Evolutionary conservation across 345 rosid genomes (phyloP).

Genomic region (Populus tremula): DNA sequence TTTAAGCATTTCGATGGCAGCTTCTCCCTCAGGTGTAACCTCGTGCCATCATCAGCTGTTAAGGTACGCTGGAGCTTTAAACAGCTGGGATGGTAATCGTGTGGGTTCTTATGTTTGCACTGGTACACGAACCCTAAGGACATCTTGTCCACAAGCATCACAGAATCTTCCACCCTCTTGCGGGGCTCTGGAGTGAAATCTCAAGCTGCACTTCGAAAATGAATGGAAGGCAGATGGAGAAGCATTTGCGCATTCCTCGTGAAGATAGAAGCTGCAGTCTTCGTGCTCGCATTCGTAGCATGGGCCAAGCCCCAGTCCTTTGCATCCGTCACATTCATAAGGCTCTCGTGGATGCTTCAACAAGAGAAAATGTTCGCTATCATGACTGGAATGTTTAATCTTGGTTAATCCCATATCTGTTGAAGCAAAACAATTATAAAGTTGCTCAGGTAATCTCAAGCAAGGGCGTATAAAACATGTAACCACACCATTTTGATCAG

Average conservation of each 20-base stretch:
- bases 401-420: neutral
- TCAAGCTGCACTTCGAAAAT: slow-evolving; percentile 1
- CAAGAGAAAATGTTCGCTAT: neutral
- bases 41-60: neutral
- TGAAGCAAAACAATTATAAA: neutral
- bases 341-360: slow-evolving; percentile 5
- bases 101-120: neutral
- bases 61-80: neutral
- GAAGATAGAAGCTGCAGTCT: neutral
- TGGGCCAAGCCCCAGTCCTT: neutral
- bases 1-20: neutral
- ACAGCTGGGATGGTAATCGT: slow-evolving; percentile 6
- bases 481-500: neutral
- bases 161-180: neutral
- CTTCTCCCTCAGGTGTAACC: neutral
- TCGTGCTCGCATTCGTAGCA: slow-evolving; percentile 14
- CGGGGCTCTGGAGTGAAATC: neutral
- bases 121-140: slow-evolving; percentile 8
- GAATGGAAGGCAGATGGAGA: neutral
- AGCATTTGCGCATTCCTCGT: slow-evolving; percentile 8
- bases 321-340: slow-evolving; percentile 3
- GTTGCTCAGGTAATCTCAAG: neutral
- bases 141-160: slow-evolving; percentile 10
- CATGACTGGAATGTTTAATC: slow-evolving; percentile 3
- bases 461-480: neutral